phyloP scores from a whole-genome alignment of 2,329 filamentous ascomycete genomes.

The Nemania sp. region DNA sequence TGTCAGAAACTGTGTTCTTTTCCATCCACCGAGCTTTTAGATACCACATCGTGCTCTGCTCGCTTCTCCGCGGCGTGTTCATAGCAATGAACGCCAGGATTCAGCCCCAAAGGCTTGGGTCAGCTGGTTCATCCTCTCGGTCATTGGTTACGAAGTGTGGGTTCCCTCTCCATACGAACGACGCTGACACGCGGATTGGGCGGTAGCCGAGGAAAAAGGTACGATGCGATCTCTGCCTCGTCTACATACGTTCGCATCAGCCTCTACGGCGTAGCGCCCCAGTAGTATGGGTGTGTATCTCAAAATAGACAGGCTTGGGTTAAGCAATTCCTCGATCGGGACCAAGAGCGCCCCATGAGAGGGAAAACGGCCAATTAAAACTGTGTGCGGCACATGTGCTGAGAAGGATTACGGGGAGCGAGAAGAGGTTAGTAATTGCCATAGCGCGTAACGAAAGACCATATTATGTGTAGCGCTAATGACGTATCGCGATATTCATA shows the following conservation, averaged over 20 bases:
- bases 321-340: not conserved
- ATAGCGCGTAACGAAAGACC: not conserved
- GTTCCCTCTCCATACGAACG: not conserved
- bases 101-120: constrained; percentile 2
- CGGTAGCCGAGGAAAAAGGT: not conserved
- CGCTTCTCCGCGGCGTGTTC: not conserved
- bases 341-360: not conserved
- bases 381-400: not conserved
- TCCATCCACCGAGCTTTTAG: not conserved
- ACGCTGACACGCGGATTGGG: not conserved
- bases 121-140: constrained; percentile 3
- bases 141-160: constrained; percentile 8
- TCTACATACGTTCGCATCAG: not conserved
- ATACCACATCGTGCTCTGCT: not conserved
- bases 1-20: not conserved
- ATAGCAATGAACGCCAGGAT: not conserved
- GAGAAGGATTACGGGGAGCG: not conserved
- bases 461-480: not conserved
- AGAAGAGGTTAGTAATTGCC: not conserved
- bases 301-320: not conserved
- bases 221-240: not conserved
- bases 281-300: not conserved
- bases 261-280: not conserved
- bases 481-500: not conserved
- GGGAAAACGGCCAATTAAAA: not conserved